Evolutionary conservation across 306 rosid species (phyloP).

Genomic region (Pueraria montana): DNA sequence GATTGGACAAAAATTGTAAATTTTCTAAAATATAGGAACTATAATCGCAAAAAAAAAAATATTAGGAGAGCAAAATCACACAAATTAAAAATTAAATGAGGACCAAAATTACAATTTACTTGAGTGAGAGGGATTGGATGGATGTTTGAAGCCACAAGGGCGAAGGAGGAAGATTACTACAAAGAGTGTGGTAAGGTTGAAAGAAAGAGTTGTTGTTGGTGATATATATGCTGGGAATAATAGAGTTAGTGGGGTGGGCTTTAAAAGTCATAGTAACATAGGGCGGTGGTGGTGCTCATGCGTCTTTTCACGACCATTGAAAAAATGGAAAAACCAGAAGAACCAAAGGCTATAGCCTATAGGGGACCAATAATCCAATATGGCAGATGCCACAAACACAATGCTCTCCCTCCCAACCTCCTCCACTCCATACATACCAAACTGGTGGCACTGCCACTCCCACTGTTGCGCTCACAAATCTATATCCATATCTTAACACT

Average conservation of each 20-base stretch:
- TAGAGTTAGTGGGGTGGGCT: slow-evolving; percentile 49
- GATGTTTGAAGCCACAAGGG: background rate
- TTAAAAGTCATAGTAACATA: slow-evolving; percentile 15
- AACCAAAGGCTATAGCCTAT: background rate
- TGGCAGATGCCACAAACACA: slow-evolving; percentile 42
- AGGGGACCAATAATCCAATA: slow-evolving; percentile 55
- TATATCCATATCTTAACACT: slow-evolving; percentile 5
- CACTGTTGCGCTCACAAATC: background rate
- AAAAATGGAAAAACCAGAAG: background rate
- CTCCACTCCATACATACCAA: slow-evolving; percentile 30
- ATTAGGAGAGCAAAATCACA: too few relatives aligned
- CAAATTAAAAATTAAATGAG: too few relatives aligned
- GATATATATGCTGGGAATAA: slow-evolving; percentile 9
- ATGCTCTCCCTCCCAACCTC: slow-evolving; percentile 33
- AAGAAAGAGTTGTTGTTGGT: background rate
- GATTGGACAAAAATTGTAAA: too few relatives aligned
- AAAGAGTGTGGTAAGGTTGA: background rate
- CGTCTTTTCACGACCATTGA: background rate
- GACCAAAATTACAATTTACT: too few relatives aligned
- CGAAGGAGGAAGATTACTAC: background rate
- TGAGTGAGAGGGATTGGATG: slow-evolving; percentile 7
- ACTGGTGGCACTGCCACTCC: slow-evolving; percentile 17
- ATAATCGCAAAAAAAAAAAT: too few relatives aligned
- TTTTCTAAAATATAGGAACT: too few relatives aligned
- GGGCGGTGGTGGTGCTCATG: slow-evolving; percentile 2